phyloP scores from a whole-genome alignment of 768 basidiomycete genomes.

The Collybia mongolica region DNA sequence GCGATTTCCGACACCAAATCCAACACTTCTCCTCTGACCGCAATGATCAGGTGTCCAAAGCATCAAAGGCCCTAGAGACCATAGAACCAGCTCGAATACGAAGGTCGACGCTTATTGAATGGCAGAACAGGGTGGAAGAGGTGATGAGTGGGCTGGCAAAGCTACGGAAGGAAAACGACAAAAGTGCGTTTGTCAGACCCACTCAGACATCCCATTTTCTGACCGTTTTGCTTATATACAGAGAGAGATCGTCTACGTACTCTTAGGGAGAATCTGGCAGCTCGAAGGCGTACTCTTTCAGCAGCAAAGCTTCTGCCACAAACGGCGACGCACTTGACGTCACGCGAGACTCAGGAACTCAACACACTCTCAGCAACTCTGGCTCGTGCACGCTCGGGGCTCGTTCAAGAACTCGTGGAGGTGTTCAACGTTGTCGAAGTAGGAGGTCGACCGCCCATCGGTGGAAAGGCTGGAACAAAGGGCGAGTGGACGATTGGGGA shows the following conservation, averaged over 20 bases:
- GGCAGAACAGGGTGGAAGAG: slow-evolving; percentile 51
- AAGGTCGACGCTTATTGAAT: slow-evolving; percentile 48
- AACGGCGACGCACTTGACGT: neutral
- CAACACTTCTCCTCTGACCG: slow-evolving; percentile 58
- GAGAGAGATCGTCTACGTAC: slow-evolving; percentile 63
- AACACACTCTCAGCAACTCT: slow-evolving; percentile 50
- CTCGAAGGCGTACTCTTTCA: slow-evolving; percentile 64
- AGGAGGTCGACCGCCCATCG: slow-evolving; percentile 73
- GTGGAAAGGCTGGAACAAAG: slow-evolving; percentile 71
- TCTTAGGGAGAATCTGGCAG: slow-evolving; percentile 59
- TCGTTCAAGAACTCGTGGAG: slow-evolving; percentile 81
- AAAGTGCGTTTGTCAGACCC: slow-evolving; percentile 40
- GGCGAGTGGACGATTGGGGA: slow-evolving; percentile 87
- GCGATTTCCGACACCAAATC: slow-evolving; percentile 58
- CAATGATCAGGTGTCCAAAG: slow-evolving; percentile 57
- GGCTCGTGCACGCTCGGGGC: slow-evolving; percentile 65
- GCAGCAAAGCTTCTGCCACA: slow-evolving; percentile 43
- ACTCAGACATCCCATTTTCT: neutral
- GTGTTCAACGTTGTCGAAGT: slow-evolving; percentile 85
- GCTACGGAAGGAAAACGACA: slow-evolving; percentile 60
- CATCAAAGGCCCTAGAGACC: slow-evolving; percentile 42
- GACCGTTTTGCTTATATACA: slow-evolving; percentile 17
- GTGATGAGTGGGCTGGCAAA: slow-evolving; percentile 43
- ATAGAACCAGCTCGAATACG: slow-evolving; percentile 42
- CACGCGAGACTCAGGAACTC: slow-evolving; percentile 47